Base-by-base conservation (phyloP, 2,329 filamentous ascomycete genomes). In the Chaetomium olivaceum region DNA sequence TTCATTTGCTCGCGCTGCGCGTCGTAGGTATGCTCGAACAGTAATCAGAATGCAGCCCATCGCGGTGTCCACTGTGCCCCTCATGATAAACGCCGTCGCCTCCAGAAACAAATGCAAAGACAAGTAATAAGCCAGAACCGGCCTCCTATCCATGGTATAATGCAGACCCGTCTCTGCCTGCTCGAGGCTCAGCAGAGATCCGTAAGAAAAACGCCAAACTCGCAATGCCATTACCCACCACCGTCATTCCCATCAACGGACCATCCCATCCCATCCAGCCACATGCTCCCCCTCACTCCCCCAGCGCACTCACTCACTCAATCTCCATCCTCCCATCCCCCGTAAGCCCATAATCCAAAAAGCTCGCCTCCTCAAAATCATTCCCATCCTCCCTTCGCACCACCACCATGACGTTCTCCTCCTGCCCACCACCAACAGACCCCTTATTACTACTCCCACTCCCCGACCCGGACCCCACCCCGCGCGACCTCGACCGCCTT, bases 361-460 rank as follows among this genome's bases (percentile, higher is more conserved):
- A 92, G 0, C 85, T 81, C 0, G 89, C 89, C 65, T 92, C 90
- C 64, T 84, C 87, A 74, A 92, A 92, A 74, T 92, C 89, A 61
- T 73, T 66, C 54, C 66, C 66, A 19, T 63, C 67, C 52, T 61
- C 39, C 11, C 58, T 23, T 6, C 14, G 14, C 46, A 58, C 54
- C 54, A 64, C 78, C 0, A 77, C 70, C 4, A 75, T 75, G 68
- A 77, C 76, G 68, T 84, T 85, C 72, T 86, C 83, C 72, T 86
- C 0, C 74, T 80, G 4, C 74, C 43, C 12, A 77, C 65, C 9
- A 23, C 33, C 31, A 68, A 54, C 59, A 43, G 14, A 43, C 3
- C 39, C 39, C 39, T 43, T 43, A 1, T 16, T 16, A n/a, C 39
- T 2, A 71, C 65, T 21, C 71, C 36, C 61, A 69, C 71, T 12